These are phyloP conservation scores for Globisporangium lucens DNA, from an alignment of 352 stramenopile species.

Conservation along the genomic window DNA sequence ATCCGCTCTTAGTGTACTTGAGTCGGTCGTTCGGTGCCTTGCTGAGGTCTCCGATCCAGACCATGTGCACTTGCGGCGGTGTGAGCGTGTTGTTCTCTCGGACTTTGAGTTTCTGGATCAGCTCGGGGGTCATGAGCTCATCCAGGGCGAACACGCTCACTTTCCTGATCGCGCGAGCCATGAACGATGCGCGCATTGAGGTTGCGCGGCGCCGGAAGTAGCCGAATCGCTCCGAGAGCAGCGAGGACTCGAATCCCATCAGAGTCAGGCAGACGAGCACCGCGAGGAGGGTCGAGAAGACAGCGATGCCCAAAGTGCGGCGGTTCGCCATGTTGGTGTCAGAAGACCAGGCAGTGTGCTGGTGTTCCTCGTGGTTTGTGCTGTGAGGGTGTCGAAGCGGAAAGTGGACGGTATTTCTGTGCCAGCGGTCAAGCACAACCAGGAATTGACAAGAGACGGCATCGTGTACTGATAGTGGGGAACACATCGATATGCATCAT, in stretches of 20 bases:
- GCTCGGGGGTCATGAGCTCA: constrained; percentile 10
- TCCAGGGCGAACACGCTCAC: not conserved
- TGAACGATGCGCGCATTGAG: no score
- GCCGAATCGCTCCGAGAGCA: not conserved
- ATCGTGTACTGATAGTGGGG: no score
- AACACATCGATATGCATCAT: no score
- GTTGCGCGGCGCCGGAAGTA: not conserved
- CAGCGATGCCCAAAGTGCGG: not conserved
- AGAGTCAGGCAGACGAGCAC: not conserved
- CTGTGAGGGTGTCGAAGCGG: no score
- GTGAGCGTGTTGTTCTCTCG: not conserved
- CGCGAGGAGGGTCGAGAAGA: not conserved
- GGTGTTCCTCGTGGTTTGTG: no score
- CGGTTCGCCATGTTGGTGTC: not conserved
- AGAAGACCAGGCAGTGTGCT: no score
- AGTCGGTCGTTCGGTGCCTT: not conserved
- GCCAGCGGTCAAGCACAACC: no score
- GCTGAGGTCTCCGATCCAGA: constrained; percentile 19
- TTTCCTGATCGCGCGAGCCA: no score
- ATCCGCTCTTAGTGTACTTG: not conserved
- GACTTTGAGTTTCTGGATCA: not conserved
- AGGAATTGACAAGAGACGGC: no score
- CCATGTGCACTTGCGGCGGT: constrained; percentile 6
- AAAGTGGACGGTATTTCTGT: no score
- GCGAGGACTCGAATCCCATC: not conserved